Percentiles rank a stretch among this genome's conserved stretches.
phyloP scores from a whole-genome alignment of 2,329 filamentous ascomycete species.

The Fusarium verticillioides region DNA sequence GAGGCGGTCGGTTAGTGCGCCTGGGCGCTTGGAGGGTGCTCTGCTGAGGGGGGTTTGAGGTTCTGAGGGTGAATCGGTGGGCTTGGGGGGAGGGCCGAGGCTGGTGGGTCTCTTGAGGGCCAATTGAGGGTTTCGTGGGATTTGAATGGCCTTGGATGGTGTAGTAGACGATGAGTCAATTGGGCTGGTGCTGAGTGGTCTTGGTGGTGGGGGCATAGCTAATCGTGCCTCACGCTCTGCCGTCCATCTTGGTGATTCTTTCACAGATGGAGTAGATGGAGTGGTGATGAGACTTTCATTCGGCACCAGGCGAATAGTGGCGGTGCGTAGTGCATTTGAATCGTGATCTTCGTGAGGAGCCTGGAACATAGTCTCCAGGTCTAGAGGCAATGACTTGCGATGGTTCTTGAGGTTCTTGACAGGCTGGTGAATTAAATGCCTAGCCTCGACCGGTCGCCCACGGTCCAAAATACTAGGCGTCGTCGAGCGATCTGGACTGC shows the following conservation, averaged over 20 bases:
- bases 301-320: background rate
- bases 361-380: conserved; percentile 12
- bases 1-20: conserved; percentile 9
- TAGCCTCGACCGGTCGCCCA: conserved; percentile 18
- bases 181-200: background rate
- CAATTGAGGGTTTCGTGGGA: background rate
- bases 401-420: background rate
- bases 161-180: background rate
- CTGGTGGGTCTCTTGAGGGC: background rate
- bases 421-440: conserved; percentile 23
- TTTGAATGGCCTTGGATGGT: background rate
- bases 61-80: background rate
- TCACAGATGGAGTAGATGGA: background rate
- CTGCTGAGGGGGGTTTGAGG: background rate
- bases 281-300: conserved; percentile 1
- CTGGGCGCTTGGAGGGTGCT: conserved; percentile 13
- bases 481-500: background rate
- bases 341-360: background rate
- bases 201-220: background rate
- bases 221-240: background rate
- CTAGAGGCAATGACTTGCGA: conserved; percentile 23
- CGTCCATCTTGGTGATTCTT: conserved; percentile 7
- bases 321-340: background rate
- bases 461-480: conserved; percentile 10
- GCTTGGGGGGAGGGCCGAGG: background rate